Conservation (phyloP, 1,284 basidiomycete species). For the Naganishia sp. region DNA sequence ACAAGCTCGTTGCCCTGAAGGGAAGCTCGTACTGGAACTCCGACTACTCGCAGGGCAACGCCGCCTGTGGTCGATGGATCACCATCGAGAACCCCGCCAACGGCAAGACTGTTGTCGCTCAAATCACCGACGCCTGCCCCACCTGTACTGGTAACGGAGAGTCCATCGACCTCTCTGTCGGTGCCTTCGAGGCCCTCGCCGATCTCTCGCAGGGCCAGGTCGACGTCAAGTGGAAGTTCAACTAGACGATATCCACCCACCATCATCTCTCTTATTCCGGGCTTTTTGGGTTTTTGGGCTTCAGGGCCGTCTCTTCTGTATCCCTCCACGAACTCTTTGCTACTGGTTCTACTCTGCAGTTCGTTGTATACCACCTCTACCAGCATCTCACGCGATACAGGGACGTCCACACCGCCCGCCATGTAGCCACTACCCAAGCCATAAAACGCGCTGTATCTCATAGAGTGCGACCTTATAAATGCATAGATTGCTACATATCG, state of each 20-base stretch:
- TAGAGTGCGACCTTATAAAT: conserved; percentile 19
- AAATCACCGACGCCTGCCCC: conserved; percentile 80
- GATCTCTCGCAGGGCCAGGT: conserved; percentile 62
- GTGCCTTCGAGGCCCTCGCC: conserved; percentile 68
- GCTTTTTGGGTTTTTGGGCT: conserved; percentile 25
- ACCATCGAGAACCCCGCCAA: conserved; percentile 63
- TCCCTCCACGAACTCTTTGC: conserved; percentile 11
- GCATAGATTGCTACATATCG: conserved; percentile 21
- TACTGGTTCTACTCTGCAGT: neutral
- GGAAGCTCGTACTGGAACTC: conserved; percentile 34
- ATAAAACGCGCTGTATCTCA: conserved; percentile 17
- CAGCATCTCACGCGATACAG: conserved; percentile 4
- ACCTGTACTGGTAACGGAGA: conserved; percentile 61
- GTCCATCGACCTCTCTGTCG: conserved; percentile 76
- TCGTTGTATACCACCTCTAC: conserved; percentile 15
- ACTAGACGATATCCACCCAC: conserved; percentile 44
- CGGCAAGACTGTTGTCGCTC: conserved; percentile 63
- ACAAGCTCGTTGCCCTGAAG: conserved; percentile 65
- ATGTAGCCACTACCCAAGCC: neutral
- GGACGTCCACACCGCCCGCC: neutral
- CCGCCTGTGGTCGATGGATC: conserved; percentile 67
- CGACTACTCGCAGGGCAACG: conserved; percentile 34
- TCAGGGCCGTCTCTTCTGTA: conserved; percentile 21
- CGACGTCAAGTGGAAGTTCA: conserved; percentile 60
- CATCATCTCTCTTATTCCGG: conserved; percentile 15